Conservation (phyloP, 306 rosid genomes). For the Quercus parvula region DNA sequence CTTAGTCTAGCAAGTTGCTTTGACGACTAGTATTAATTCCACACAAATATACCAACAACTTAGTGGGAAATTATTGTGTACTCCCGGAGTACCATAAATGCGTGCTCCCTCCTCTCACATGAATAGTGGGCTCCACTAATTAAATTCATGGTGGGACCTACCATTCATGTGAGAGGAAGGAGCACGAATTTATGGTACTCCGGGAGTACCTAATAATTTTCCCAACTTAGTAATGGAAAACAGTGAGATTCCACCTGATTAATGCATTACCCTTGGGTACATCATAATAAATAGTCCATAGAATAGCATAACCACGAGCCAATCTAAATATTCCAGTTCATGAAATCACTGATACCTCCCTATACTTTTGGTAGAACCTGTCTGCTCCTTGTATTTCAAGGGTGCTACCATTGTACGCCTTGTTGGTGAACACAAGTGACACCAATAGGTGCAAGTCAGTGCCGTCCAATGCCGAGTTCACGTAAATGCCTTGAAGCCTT, state of each 20-base stretch:
- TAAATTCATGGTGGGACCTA: no score
- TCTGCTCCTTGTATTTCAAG: slow-evolving; percentile 33
- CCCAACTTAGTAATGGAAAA: no score
- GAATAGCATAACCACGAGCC: slow-evolving; percentile 32
- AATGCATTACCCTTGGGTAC: no score
- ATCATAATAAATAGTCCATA: background rate
- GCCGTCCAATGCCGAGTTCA: background rate
- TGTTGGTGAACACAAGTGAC: background rate
- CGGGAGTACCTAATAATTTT: no score
- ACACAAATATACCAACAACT: background rate
- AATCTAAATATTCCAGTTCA: slow-evolving; percentile 53
- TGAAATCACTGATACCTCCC: slow-evolving; percentile 39
- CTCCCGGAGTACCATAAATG: no score
- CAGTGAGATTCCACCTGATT: no score
- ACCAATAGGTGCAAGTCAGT: background rate
- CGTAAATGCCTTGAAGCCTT: background rate
- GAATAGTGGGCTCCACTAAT: no score
- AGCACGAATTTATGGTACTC: no score
- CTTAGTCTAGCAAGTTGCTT: no score
- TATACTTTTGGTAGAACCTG: slow-evolving; percentile 28
- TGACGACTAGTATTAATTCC: background rate
- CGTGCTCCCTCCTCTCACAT: no score
- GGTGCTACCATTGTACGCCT: slow-evolving; percentile 23
- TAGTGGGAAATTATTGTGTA: no score
- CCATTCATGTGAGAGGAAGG: no score